Conservation (phyloP, 768 basidiomycete species). For the Kwoniella heveanensis region DNA sequence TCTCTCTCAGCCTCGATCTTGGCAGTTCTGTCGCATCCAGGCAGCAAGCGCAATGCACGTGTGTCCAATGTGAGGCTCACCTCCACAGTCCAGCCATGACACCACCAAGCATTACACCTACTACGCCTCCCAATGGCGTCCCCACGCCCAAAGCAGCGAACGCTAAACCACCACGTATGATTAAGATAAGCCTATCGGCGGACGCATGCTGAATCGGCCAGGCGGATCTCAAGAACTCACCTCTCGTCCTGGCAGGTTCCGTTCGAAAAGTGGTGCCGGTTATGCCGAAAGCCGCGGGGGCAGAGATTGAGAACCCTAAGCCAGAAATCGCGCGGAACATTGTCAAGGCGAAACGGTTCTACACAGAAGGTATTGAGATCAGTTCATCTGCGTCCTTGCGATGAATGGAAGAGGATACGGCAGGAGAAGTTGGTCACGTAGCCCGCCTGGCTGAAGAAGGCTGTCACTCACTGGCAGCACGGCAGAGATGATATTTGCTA, state of each 20-base stretch:
- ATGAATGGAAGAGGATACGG: too few species aligned
- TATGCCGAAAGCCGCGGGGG: slow-evolving; percentile 35
- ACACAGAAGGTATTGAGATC: too few species aligned
- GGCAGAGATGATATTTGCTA: slow-evolving; percentile 62
- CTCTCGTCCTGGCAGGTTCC: slow-evolving; percentile 61
- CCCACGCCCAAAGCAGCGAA: slow-evolving; percentile 82
- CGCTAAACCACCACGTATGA: slow-evolving; percentile 57
- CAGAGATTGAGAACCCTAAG: slow-evolving; percentile 29
- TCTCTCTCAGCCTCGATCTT: too few species aligned
- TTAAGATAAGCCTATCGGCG: too few species aligned
- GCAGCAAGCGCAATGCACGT: too few species aligned
- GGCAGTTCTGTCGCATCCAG: too few species aligned
- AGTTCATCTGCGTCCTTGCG: too few species aligned
- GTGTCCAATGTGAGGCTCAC: slow-evolving; percentile 10
- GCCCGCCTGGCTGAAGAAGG: not conserved
- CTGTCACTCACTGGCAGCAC: slow-evolving; percentile 24
- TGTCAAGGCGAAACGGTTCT: slow-evolving; percentile 30
- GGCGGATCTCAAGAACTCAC: too few species aligned
- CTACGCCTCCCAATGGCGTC: slow-evolving; percentile 72
- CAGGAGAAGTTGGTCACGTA: too few species aligned
- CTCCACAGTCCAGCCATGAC: slow-evolving; percentile 55
- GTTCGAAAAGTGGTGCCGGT: slow-evolving; percentile 25
- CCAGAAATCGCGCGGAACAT: slow-evolving; percentile 41
- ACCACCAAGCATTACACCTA: slow-evolving; percentile 70
- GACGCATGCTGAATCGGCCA: too few species aligned